These are phyloP conservation scores for Aspergillus unguis DNA, from an alignment of 2,329 filamentous ascomycete genomes.

Conservation along the genomic window DNA sequence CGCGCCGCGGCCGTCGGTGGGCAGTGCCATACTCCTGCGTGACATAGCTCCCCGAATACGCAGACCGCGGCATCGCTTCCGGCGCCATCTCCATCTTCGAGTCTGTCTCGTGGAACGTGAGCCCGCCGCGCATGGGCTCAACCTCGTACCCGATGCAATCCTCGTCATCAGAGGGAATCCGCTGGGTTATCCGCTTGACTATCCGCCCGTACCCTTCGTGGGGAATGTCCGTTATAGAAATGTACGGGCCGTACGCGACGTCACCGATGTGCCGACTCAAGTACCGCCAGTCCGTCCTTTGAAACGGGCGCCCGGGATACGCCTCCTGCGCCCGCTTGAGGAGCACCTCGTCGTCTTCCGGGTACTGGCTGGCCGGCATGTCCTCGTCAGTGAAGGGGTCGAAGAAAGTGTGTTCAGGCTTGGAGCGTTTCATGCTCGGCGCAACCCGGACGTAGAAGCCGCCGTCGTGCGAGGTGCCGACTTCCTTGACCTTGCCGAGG, in stretches of 20 bases:
- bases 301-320: no score
- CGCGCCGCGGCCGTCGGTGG: neutral
- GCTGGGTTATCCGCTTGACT: neutral
- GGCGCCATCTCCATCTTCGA: neutral
- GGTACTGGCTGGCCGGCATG: neutral
- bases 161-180: neutral
- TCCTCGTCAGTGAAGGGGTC: neutral
- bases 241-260: neutral
- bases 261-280: neutral
- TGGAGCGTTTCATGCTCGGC: neutral
- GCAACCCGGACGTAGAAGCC: neutral
- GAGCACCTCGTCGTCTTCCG: neutral
- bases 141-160: neutral
- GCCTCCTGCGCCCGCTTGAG: no score
- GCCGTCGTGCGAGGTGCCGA: neutral
- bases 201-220: neutral
- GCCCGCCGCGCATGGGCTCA: neutral
- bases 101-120: neutral
- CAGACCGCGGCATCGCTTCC: neutral
- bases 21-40: neutral
- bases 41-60: neutral
- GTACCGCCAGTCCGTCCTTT: neutral
- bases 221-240: neutral
- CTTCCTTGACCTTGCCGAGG: neutral
- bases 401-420: neutral